Evolutionary conservation across 306 rosid species (phyloP).

Genomic region (Gastrolobium villosum): DNA sequence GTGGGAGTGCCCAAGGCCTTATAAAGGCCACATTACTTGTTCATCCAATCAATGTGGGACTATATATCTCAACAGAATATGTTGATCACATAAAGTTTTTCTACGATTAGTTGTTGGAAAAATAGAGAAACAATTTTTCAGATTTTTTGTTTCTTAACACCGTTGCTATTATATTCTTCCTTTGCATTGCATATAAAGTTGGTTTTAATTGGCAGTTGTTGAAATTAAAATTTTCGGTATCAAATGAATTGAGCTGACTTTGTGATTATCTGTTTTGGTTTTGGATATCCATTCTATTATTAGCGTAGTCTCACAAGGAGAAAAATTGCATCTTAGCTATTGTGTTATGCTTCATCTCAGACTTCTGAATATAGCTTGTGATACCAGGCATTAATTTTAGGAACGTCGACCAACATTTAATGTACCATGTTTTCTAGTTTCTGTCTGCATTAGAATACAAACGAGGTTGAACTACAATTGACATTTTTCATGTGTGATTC

Average conservation of each 20-base stretch:
- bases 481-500: not conserved
- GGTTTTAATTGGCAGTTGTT: slow-evolving; percentile 20
- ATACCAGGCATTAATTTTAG: not conserved
- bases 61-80: too few species aligned
- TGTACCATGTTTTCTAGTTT: slow-evolving; percentile 24
- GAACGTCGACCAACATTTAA: not conserved
- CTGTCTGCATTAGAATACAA: not conserved
- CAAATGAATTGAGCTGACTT: slow-evolving; percentile 33
- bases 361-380: not conserved
- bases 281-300: not conserved
- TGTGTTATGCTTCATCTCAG: not conserved
- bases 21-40: too few species aligned
- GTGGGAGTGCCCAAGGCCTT: too few species aligned
- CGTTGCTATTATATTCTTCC: slow-evolving; percentile 20
- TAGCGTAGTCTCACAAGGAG: not conserved
- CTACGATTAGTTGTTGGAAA: slow-evolving; percentile 7
- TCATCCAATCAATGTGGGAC: too few species aligned
- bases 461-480: not conserved
- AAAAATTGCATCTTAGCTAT: slow-evolving; percentile 26
- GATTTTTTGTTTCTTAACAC: not conserved
- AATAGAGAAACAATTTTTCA: not conserved
- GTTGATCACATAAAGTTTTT: not conserved
- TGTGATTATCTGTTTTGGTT: slow-evolving; percentile 13
- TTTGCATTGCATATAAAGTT: slow-evolving; percentile 17
- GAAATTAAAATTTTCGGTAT: slow-evolving; percentile 14